These are phyloP conservation scores for Solanum hybrid DNA, from an alignment of 305 asterid genomes.

Conservation along the genomic window DNA sequence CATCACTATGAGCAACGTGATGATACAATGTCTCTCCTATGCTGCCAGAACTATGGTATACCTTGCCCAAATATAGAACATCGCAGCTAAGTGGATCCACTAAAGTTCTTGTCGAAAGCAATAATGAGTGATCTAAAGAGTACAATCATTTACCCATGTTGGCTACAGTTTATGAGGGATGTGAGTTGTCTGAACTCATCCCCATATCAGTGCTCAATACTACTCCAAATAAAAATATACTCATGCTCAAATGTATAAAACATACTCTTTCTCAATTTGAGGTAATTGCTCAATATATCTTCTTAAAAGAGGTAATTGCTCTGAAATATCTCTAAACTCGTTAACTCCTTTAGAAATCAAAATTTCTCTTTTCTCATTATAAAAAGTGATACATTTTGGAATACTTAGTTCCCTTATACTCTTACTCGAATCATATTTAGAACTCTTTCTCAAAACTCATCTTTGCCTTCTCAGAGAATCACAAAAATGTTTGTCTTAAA, in stretches of 20 bases:
- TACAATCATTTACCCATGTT: background rate
- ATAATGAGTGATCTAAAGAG: background rate
- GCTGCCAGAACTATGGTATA: background rate
- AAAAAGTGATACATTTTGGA: background rate
- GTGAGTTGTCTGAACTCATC: background rate
- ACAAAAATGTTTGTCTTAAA: background rate
- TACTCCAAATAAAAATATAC: background rate
- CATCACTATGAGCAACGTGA: background rate
- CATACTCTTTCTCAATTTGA: background rate
- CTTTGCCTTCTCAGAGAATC: background rate
- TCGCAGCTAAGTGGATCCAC: background rate
- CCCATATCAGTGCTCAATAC: background rate
- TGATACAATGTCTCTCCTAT: background rate
- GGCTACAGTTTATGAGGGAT: background rate
- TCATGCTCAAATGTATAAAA: background rate
- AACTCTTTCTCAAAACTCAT: background rate
- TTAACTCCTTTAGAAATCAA: background rate
- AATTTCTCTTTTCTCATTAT: background rate
- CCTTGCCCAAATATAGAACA: background rate
- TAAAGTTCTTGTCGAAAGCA: background rate
- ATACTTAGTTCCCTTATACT: background rate
- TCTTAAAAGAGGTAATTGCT: background rate
- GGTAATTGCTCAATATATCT: background rate
- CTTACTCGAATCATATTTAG: background rate
- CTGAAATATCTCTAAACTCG: background rate